These are phyloP conservation scores for Aspergillus calidoustus DNA, from an alignment of 2,329 filamentous ascomycete genomes.

Conservation along the genomic window DNA sequence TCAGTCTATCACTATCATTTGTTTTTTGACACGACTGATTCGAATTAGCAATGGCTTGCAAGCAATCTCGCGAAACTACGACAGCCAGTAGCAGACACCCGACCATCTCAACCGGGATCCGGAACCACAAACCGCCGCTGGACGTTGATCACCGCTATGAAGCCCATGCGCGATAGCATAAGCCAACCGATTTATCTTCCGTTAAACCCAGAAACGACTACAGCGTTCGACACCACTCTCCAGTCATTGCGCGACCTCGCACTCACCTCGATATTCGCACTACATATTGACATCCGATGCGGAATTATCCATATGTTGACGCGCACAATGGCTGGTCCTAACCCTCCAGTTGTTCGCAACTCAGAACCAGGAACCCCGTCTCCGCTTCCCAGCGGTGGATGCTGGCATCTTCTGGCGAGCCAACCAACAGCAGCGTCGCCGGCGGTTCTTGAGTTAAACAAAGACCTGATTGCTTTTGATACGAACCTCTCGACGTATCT, in stretches of 20 bases:
- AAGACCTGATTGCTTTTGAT: constrained; percentile 83
- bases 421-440: constrained; percentile 56
- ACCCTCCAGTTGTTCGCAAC: constrained; percentile 44
- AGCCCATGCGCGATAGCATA: constrained; percentile 57
- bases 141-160: constrained; percentile 75
- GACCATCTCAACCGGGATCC: constrained; percentile 47
- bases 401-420: constrained; percentile 49
- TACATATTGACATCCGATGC: constrained; percentile 87
- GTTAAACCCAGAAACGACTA: constrained; percentile 83
- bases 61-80: constrained; percentile 80
- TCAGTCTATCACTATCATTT: constrained; percentile 29
- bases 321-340: constrained; percentile 63
- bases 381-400: constrained; percentile 74
- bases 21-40: constrained; percentile 18
- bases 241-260: constrained; percentile 82
- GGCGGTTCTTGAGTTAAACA: constrained; percentile 80
- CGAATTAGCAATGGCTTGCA: constrained; percentile 77
- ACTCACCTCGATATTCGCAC: constrained; percentile 75
- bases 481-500: constrained; percentile 77
- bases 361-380: constrained; percentile 53
- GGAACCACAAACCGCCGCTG: constrained; percentile 71
- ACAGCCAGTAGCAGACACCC: constrained; percentile 67
- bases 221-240: constrained; percentile 85
- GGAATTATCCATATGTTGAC: constrained; percentile 80
- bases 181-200: constrained; percentile 78